Base-by-base conservation (phyloP, 2,329 filamentous ascomycete species). In the Shiraia sp. region DNA sequence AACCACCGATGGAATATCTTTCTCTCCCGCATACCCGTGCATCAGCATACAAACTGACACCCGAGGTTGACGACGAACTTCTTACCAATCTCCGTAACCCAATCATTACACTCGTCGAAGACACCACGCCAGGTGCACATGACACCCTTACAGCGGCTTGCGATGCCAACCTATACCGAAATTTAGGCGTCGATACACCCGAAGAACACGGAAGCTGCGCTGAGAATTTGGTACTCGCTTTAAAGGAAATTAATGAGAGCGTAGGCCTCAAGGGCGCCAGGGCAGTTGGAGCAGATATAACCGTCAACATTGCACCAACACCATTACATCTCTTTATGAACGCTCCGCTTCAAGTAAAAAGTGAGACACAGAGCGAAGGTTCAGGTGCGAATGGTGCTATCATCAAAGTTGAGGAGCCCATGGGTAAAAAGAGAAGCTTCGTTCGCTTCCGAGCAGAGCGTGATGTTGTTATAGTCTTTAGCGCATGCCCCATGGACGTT, bases 61-160 rank as follows among this genome's bases (percentile, higher is more conserved):
- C 73, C 0, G 62, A 66, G 41, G 61, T 72, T 43, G 55, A 71
- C 42, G 72, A 75, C 44, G 68, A 63, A 0, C 62, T 76, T 2
- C 59, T 75, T 17, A 72, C 72, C 10, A 77, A 77, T 48, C 57
- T 75, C 2, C 71, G 74, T 45, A 66, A 71, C 25, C 73, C 73
- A 6, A 71, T 77, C 45, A 55, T 77, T 31, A 76, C 72, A 0
- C 46, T 77, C 2, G 40, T 76, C 16, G 74, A 76, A 53, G 74
- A 76, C 51, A 70, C 66, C 0, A 65, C 68, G 4, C 64, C 69
- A 0, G 73, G 72, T 10, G 66, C 69, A 1, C 74, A 77, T 49
- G 74, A 76, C 49, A 76, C 73, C 1, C 49, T 76, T 23, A 75
- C 75, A 15, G 68, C 74, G 3, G 74, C 74, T 3, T 77, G 74